These are phyloP conservation scores for Aurantiochytrium sp. DNA, from an alignment of 108 stramenopile genomes.

Conservation along the genomic window DNA sequence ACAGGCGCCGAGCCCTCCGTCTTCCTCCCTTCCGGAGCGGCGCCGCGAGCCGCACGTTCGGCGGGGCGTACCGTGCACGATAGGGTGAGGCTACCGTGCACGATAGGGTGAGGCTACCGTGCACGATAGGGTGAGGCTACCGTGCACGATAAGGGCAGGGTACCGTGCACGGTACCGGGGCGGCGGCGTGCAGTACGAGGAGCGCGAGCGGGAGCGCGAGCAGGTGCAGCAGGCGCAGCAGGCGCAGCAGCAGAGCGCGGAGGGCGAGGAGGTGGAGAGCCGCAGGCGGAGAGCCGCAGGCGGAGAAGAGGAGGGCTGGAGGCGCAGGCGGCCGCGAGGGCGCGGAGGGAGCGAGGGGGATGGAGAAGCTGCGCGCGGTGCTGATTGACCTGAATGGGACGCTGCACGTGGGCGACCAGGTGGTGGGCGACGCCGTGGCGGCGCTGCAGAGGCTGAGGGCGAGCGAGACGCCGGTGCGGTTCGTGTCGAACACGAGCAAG, in stretches of 20 bases:
- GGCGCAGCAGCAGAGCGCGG: not conserved
- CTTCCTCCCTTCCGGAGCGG: not conserved
- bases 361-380: conserved; percentile 15
- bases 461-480: not conserved
- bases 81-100: not conserved
- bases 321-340: no score
- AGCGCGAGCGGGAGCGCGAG: not conserved
- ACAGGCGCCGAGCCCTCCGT: no score
- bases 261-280: not conserved
- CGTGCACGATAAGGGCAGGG: no score
- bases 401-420: not conserved
- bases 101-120: no score
- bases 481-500: conserved; percentile 14
- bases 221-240: not conserved
- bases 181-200: not conserved
- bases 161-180: not conserved
- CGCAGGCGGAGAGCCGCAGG: no score
- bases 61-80: not conserved
- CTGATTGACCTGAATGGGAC: conserved; percentile 7
- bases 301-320: not conserved
- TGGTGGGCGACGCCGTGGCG: not conserved
- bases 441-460: not conserved
- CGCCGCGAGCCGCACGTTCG: not conserved
- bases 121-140: no score
- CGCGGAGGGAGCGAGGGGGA: not conserved